Conservation (phyloP, 768 basidiomycete species). For the Termitomyces sp. region DNA sequence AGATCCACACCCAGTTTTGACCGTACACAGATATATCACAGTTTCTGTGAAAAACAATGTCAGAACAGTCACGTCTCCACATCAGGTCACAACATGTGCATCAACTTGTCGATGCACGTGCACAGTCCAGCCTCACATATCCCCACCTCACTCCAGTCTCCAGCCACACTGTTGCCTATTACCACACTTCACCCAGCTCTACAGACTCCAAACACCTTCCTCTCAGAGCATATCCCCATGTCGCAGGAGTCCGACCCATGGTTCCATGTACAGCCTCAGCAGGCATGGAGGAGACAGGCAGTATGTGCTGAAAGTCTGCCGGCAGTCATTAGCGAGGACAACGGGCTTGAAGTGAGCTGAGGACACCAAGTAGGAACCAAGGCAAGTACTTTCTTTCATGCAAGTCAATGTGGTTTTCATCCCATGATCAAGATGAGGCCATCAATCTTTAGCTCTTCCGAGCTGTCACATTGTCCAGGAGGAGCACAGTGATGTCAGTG, state of each 20-base stretch:
- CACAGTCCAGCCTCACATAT: no score
- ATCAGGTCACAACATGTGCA: no score
- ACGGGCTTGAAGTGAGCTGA: slow-evolving; percentile 77
- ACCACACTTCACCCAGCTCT: background rate
- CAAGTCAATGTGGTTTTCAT: slow-evolving; percentile 12
- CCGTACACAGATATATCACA: no score
- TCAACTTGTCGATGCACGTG: no score
- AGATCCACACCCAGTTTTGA: no score
- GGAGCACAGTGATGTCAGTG: no score
- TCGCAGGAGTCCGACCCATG: slow-evolving; percentile 74
- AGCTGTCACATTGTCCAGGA: background rate
- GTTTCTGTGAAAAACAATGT: no score
- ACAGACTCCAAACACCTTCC: slow-evolving; percentile 32
- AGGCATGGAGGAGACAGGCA: slow-evolving; percentile 54
- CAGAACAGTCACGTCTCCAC: no score
- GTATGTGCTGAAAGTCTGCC: slow-evolving; percentile 92
- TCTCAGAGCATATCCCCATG: slow-evolving; percentile 69
- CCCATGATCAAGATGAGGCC: slow-evolving; percentile 16
- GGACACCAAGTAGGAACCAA: slow-evolving; percentile 48
- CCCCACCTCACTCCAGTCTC: background rate
- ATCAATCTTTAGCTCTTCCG: slow-evolving; percentile 9
- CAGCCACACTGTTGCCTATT: background rate
- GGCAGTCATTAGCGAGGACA: slow-evolving; percentile 81
- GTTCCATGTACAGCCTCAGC: slow-evolving; percentile 59
- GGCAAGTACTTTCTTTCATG: slow-evolving; percentile 53